Evolutionary conservation across 1,139 yeast genomes (phyloP).

Genomic region (Kurtzmaniella quercitrusa): DNA sequence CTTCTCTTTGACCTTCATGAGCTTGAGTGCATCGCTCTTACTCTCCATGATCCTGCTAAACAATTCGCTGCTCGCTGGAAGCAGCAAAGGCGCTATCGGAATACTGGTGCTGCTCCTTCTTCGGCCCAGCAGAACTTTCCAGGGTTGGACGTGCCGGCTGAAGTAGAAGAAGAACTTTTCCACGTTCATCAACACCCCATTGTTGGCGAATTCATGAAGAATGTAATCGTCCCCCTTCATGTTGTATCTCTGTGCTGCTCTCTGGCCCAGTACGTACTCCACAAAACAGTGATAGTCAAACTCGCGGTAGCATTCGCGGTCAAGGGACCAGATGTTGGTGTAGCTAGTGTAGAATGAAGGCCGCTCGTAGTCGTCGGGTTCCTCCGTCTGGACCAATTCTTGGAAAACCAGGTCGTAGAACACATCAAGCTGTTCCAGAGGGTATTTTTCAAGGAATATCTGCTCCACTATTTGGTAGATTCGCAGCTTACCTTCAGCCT

Average conservation of each 20-base stretch:
- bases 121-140: neutral
- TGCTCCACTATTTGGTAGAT: slow-evolving; percentile 7
- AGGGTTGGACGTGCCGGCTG: slow-evolving; percentile 5
- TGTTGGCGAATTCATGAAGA: slow-evolving; percentile 3
- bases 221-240: slow-evolving; percentile 1
- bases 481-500: slow-evolving; percentile 5
- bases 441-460: slow-evolving; percentile 6
- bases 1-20: neutral
- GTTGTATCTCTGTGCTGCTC: slow-evolving; percentile 2
- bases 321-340: slow-evolving; percentile 8
- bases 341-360: slow-evolving; percentile 7
- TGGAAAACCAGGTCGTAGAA: slow-evolving; percentile 8
- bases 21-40: slow-evolving; percentile 1
- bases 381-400: neutral
- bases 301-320: slow-evolving; percentile 6
- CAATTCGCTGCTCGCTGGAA: neutral
- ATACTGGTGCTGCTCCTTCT: neutral
- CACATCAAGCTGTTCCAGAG: slow-evolving; percentile 9
- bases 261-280: slow-evolving; percentile 7
- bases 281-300: slow-evolving; percentile 7
- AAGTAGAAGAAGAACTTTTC: slow-evolving; percentile 8
- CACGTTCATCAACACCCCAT: slow-evolving; percentile 9
- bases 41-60: slow-evolving; percentile 2
- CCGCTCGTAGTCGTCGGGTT: slow-evolving; percentile 2
- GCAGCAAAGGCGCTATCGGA: neutral